Evolutionary conservation across 371 early-diverging fungal species (phyloP).

Genomic region (Mortierella sp.): DNA sequence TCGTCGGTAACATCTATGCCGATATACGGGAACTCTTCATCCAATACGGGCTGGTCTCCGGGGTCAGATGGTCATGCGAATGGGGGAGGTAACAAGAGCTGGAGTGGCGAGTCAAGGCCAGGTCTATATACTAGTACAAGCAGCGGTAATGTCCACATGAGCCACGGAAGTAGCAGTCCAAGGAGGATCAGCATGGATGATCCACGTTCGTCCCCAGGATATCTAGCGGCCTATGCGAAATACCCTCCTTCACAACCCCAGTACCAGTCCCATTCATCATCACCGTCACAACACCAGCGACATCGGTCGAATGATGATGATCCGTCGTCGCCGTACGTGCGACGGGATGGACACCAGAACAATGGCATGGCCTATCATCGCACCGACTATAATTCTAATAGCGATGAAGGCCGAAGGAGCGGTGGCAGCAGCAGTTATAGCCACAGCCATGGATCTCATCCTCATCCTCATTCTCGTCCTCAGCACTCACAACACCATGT

Average conservation of each 20-base stretch:
- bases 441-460: not conserved
- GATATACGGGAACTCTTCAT: not conserved
- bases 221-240: not conserved
- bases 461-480: not conserved
- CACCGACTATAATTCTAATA: constrained; percentile 13
- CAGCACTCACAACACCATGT: constrained; percentile 22
- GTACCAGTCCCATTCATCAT: no score
- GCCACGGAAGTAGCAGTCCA: constrained; percentile 11
- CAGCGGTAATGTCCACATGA: constrained; percentile 7
- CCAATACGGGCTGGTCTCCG: constrained; percentile 8
- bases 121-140: not conserved
- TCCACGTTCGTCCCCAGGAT: not conserved
- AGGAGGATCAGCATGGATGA: constrained; percentile 26
- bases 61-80: constrained; percentile 12
- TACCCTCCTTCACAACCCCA: constrained; percentile 7
- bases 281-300: constrained; percentile 19
- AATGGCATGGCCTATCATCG: constrained; percentile 5
- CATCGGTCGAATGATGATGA: constrained; percentile 32
- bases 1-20: constrained; percentile 10
- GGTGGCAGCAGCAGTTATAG: not conserved
- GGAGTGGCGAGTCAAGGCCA: constrained; percentile 9
- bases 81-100: constrained; percentile 11
- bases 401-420: constrained; percentile 3
- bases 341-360: constrained; percentile 6
- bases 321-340: constrained; percentile 1